phyloP scores from a whole-genome alignment of 768 basidiomycete genomes.

The Agrocybe pediades region DNA sequence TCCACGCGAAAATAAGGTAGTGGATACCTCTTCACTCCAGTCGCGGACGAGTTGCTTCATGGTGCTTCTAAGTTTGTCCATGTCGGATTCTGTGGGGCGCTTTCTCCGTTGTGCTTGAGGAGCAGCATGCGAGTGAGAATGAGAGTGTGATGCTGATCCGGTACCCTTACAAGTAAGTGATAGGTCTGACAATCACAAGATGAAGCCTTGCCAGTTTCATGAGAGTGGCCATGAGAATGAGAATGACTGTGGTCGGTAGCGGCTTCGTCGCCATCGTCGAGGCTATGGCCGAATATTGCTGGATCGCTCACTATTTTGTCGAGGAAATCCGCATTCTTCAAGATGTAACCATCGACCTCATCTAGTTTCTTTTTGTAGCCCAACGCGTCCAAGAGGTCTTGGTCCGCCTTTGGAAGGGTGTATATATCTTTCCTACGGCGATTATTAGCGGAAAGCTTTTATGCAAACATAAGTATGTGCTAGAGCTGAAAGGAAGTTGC shows the following conservation, averaged over 20 bases:
- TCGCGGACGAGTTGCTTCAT: constrained; percentile 92
- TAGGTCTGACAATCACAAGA: not conserved
- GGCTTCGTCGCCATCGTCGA: constrained; percentile 30
- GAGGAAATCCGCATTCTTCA: constrained; percentile 79
- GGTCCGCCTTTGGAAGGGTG: constrained; percentile 68
- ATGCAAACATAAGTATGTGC: constrained; percentile 9
- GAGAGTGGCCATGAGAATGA: constrained; percentile 19
- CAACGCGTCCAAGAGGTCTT: constrained; percentile 61
- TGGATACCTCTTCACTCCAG: constrained; percentile 79
- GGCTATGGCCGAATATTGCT: constrained; percentile 73
- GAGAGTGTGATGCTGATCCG: constrained; percentile 7
- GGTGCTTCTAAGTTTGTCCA: constrained; percentile 91
- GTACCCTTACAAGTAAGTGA: not conserved
- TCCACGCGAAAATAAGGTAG: not conserved
- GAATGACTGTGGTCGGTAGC: not conserved
- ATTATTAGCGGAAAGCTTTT: constrained; percentile 54
- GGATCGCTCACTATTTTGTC: constrained; percentile 74
- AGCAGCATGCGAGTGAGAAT: constrained; percentile 15
- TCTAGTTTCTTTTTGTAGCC: constrained; percentile 82
- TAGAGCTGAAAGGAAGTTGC: not conserved
- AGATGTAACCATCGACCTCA: constrained; percentile 79
- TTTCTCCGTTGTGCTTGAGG: constrained; percentile 23
- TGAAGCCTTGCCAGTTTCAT: not conserved
- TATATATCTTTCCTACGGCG: constrained; percentile 77
- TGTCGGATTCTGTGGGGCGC: constrained; percentile 69